Conservation (phyloP, 805 yeast genomes). For the Wickerhamiella kurtzmanii region DNA sequence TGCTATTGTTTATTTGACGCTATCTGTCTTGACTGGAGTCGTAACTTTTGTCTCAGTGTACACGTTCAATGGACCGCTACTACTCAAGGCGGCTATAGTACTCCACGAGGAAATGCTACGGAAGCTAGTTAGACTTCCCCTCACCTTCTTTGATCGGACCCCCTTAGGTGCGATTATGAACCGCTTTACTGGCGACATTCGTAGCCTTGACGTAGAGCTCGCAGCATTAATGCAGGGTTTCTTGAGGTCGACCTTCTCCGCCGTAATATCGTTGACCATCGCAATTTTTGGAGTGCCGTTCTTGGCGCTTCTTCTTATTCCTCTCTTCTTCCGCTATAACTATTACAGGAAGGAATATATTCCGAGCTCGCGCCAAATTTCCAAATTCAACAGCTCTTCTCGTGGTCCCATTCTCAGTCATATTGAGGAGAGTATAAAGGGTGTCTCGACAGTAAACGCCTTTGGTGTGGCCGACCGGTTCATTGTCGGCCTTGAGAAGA, state of each 20-base stretch:
- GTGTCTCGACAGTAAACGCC: constrained; percentile 57
- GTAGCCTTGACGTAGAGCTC: constrained; percentile 64
- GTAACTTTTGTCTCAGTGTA: constrained; percentile 6
- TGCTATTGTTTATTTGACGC: constrained; percentile 9
- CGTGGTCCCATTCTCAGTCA: constrained; percentile 62
- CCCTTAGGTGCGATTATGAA: constrained; percentile 85
- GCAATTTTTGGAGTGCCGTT: constrained; percentile 78
- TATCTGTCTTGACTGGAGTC: constrained; percentile 6
- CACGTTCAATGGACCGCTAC: constrained; percentile 10
- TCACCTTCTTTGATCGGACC: constrained; percentile 88
- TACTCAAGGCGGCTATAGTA: constrained; percentile 3
- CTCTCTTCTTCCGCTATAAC: constrained; percentile 44
- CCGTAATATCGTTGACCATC: constrained; percentile 50
- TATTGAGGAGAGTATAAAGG: constrained; percentile 59
- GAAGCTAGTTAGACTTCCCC: constrained; percentile 68
- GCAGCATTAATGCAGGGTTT: constrained; percentile 25
- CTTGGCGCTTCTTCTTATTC: constrained; percentile 52
- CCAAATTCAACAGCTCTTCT: constrained; percentile 48
- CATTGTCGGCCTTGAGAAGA: constrained; percentile 31
- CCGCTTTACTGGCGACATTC: constrained; percentile 78
- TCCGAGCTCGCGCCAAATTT: constrained; percentile 53
- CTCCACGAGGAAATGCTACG: constrained; percentile 58
- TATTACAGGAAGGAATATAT: constrained; percentile 51
- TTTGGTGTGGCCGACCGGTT: constrained; percentile 48
- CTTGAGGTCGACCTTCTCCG: constrained; percentile 24